Evolutionary conservation across 2,329 filamentous ascomycete species (phyloP), one percentile per base, ranked within the genome.

Genomic region (Talaromyces albobiverticillius): DNA sequence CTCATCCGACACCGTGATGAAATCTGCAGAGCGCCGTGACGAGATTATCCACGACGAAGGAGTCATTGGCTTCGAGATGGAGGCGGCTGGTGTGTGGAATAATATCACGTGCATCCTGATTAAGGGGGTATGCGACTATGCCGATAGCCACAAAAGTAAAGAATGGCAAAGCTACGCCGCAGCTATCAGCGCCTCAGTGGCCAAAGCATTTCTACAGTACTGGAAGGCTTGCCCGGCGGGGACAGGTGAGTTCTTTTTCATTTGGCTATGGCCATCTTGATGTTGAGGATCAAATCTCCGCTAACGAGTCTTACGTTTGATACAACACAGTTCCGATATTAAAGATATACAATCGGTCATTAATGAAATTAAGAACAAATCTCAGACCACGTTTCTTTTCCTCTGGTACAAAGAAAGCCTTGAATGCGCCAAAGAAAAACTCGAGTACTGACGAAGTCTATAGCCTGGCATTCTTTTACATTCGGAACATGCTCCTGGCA

Each of bases 101-200:
- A 57, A 61, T 0, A 47, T 73, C 0, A 70, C 73, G 0, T 71
- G 69, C 1, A 50, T 76, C 1, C 58, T 74, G 0, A 65, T 76
- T 41, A 72, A 72, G 13, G 71, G 69, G 0, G 69, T 75, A 0
- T 74, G 41, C 23, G 41, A 66, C 23, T 69, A 74, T 73, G 41
- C 61, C 67, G 4, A 71, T 74, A 52, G 64, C 60, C 0, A 72
- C 42, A 72, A 71, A 57, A 66, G 66, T 26, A 65, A 72, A 16
- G 32, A 26, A 5, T 73, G 69, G 70, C 67, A 71, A 16, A 29
- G 38, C 0, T 71, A 69, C 50, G 68, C 71, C 0, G 68, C 61
- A 2, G 62, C 54, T 4, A 62, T 53, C 8, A 68, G 60, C 13
- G 67, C 65, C 4, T 67, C 64, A 3, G 63, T 47, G 14, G 23